These are phyloP conservation scores for Cordyceps cicadae DNA, from an alignment of 2,329 filamentous ascomycete genomes.

Conservation along the genomic window DNA sequence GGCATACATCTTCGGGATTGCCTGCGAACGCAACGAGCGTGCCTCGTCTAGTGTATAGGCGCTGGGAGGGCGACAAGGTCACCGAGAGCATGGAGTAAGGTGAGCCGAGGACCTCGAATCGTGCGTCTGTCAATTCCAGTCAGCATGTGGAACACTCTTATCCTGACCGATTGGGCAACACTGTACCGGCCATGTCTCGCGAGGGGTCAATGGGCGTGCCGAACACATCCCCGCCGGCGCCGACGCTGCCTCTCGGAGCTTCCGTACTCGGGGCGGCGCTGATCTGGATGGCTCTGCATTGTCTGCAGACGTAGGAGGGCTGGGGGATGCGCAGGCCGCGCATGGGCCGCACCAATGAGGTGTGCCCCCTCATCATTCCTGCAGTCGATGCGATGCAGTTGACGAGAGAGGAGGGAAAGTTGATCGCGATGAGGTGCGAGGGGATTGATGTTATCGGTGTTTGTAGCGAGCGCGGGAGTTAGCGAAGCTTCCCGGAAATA, in stretches of 20 bases:
- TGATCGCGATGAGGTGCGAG: background rate
- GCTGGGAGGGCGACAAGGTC: slow-evolving; percentile 84
- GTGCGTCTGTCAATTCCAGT: slow-evolving; percentile 59
- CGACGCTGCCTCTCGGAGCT: slow-evolving; percentile 29
- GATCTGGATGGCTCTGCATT: slow-evolving; percentile 56
- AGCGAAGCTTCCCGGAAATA: slow-evolving; percentile 1
- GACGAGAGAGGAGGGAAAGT: background rate
- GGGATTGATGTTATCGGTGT: background rate
- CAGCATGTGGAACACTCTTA: background rate
- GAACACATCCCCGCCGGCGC: slow-evolving; percentile 45
- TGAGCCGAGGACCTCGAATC: slow-evolving; percentile 85
- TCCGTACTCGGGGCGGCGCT: slow-evolving; percentile 52
- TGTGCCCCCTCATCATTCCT: slow-evolving; percentile 31
- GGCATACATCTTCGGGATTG: slow-evolving; percentile 74
- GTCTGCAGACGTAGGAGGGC: slow-evolving; percentile 38
- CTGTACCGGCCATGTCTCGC: slow-evolving; percentile 44
- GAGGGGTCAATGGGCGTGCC: slow-evolving; percentile 36
- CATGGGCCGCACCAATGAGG: slow-evolving; percentile 30
- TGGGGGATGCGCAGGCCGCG: slow-evolving; percentile 21
- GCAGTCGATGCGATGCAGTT: slow-evolving; percentile 1
- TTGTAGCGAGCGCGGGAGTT: too few relatives aligned
- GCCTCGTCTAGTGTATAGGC: slow-evolving; percentile 84
- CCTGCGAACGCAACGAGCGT: slow-evolving; percentile 86
- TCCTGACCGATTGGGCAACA: background rate
- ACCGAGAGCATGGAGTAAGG: slow-evolving; percentile 93